phyloP scores from a whole-genome alignment of 345 rosid species.

The Draba incana region DNA sequence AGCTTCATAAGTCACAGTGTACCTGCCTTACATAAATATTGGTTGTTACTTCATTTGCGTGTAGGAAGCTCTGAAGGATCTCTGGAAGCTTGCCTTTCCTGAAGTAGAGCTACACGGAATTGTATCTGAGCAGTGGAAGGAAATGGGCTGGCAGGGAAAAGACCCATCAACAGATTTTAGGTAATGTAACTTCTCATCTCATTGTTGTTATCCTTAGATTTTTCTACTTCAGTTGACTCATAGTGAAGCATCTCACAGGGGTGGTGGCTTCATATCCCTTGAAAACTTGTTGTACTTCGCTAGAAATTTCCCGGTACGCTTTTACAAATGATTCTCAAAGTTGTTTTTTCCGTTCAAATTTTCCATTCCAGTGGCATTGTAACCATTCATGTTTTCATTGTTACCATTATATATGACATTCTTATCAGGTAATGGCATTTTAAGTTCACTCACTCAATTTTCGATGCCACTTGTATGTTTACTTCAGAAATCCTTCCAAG shows the following conservation, averaged over 20 bases:
- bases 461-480: not conserved
- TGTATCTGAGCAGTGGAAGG: constrained; percentile 99
- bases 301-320: constrained; percentile 71
- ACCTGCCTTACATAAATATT: constrained; percentile 6
- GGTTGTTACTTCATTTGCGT: constrained; percentile 17
- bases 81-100: constrained; percentile 94
- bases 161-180: constrained; percentile 99
- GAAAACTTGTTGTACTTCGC: constrained; percentile 95
- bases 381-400: not conserved
- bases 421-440: not conserved
- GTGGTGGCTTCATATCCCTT: constrained; percentile 98
- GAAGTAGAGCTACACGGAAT: constrained; percentile 80
- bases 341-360: not conserved
- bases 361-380: not conserved
- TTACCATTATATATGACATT: not conserved
- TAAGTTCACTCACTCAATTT: constrained; percentile 1
- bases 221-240: constrained; percentile 10
- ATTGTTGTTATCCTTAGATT: not conserved
- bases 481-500: constrained; percentile 81
- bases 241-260: constrained; percentile 56
- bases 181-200: constrained; percentile 40
- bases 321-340: constrained; percentile 9
- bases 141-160: constrained; percentile 99
- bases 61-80: constrained; percentile 84
- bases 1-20: constrained; percentile 4